Percentiles rank a stretch among this genome's conserved stretches.
These are phyloP conservation scores for Aechmea fasciata DNA, from an alignment of 176 grass and related monocot species.

Conservation along the genomic window DNA sequence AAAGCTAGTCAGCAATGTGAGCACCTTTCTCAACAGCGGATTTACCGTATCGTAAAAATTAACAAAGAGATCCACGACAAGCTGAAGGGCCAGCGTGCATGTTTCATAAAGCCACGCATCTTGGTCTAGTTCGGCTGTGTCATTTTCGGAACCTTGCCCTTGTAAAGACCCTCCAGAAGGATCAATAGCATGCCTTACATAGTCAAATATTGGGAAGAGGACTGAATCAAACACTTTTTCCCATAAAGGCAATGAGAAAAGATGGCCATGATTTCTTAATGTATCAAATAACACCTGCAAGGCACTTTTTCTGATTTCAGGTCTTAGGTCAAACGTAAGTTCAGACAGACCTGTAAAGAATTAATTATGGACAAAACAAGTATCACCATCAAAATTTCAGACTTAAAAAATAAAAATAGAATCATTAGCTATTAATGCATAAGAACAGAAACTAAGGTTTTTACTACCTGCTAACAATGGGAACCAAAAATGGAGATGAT, in stretches of 20 bases:
- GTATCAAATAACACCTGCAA: slow-evolving; percentile 98
- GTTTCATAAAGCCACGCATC: slow-evolving; percentile 99
- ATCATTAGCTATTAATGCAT: not conserved
- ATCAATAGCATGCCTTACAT: slow-evolving; percentile 94
- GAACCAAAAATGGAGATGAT: slow-evolving; percentile 97
- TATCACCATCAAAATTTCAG: not conserved
- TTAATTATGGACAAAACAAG: slow-evolving; percentile 9
- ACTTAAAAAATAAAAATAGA: not conserved
- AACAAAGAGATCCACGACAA: slow-evolving; percentile 98
- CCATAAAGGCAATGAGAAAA: slow-evolving; percentile 97
- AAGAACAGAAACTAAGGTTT: not conserved
- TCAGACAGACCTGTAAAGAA: slow-evolving; percentile 82
- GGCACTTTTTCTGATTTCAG: slow-evolving; percentile 94
- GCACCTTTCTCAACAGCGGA: slow-evolving; percentile 80
- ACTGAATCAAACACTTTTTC: slow-evolving; percentile 99
- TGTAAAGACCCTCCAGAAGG: slow-evolving; percentile 59
- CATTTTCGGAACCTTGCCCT: slow-evolving; percentile 57
- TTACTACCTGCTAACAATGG: slow-evolving; percentile 85
- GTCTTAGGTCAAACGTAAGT: slow-evolving; percentile 96
- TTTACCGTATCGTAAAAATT: slow-evolving; percentile 97
- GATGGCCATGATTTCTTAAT: slow-evolving; percentile 93
- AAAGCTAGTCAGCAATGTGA: slow-evolving; percentile 89
- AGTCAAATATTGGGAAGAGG: slow-evolving; percentile 99
- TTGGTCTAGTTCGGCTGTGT: slow-evolving; percentile 68
- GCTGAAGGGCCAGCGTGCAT: slow-evolving; percentile 92